phyloP scores from a whole-genome alignment of 1,284 basidiomycete species.

The Malassezia nana region DNA sequence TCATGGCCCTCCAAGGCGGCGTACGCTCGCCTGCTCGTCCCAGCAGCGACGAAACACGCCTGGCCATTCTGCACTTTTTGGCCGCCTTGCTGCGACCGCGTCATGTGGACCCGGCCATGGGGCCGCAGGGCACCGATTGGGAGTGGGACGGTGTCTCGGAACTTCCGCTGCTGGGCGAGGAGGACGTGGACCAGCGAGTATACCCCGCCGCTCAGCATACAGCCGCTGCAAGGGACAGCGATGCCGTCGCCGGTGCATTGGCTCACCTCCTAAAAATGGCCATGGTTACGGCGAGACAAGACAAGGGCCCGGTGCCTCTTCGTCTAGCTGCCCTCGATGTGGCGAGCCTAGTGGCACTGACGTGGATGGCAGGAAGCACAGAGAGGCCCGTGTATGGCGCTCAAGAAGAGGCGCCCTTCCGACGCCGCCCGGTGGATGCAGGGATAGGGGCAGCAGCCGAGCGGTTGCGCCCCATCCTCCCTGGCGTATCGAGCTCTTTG shows the following conservation, averaged over 20 bases:
- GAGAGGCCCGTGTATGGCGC: neutral
- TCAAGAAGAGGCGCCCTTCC: neutral
- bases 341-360: neutral
- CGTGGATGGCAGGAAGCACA: slow-evolving; percentile 10
- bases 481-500: slow-evolving; percentile 12
- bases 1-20: slow-evolving; percentile 18
- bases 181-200: slow-evolving; percentile 7
- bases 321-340: neutral
- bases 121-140: slow-evolving; percentile 18
- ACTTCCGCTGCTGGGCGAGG: slow-evolving; percentile 29
- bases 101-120: neutral
- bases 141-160: slow-evolving; percentile 46
- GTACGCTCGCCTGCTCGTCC: neutral
- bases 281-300: slow-evolving; percentile 2
- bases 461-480: slow-evolving; percentile 5
- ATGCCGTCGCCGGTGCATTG: slow-evolving; percentile 7
- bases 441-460: neutral
- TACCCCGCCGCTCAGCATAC: slow-evolving; percentile 8
- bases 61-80: slow-evolving; percentile 23
- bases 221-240: neutral
- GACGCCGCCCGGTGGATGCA: neutral
- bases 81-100: slow-evolving; percentile 24
- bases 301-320: neutral
- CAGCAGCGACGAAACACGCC: slow-evolving; percentile 21
- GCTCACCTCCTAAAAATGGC: slow-evolving; percentile 14